Base-by-base conservation (phyloP, 176 grass and related monocot species). In the bread wheat (Triticum aestivum) region DNA sequence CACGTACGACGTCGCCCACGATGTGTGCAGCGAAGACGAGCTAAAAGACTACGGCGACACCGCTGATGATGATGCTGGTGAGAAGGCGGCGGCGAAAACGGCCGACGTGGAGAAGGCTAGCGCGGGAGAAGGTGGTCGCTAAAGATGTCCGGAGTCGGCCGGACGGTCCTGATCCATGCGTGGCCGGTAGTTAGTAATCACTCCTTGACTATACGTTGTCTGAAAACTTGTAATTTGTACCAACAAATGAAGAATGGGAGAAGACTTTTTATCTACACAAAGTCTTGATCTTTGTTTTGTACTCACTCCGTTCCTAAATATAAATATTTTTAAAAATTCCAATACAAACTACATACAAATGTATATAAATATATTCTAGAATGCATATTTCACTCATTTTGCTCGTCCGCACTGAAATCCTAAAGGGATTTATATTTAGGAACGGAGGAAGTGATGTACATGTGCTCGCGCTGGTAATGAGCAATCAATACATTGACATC, bases 1-100 rank as follows among this genome's bases (percentile, higher is more conserved):
- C 64, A 94, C 97, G 14, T 99, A 99, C 71, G 94, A 99, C 75
- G 87, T 93, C 83, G 94, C 94, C 21, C 92, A 96, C 65, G 87
- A 83, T 3, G 67, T 81, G n/a, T 51, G 79, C 23, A 72, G 70
- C 17, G 82, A 86, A 27, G 70, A 27, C 0, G 81, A 78, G 4
- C 73, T 30, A 18, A 52, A 47, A 11, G 62, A 49, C 15, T 67
- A 38, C 12, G 13, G n/a, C 7, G 71, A 74, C 72, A 18, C 44
- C 8, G 65, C 0, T 6, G 65, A 13, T 14, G 39, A 4, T 7
- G 80, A 0, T 12, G 32, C 18, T 1, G 58, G 3, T 2, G 69
- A 77, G 59, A 84, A 84, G 74, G 38, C 33, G 35, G 4, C 59
- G 32, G 77, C 20, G 15, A 75, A 24, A 3, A 56, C 58, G 12